Evolutionary conservation across 2,329 filamentous ascomycete species (phyloP).

Genomic region (Hypoxylon rubiginosum): DNA sequence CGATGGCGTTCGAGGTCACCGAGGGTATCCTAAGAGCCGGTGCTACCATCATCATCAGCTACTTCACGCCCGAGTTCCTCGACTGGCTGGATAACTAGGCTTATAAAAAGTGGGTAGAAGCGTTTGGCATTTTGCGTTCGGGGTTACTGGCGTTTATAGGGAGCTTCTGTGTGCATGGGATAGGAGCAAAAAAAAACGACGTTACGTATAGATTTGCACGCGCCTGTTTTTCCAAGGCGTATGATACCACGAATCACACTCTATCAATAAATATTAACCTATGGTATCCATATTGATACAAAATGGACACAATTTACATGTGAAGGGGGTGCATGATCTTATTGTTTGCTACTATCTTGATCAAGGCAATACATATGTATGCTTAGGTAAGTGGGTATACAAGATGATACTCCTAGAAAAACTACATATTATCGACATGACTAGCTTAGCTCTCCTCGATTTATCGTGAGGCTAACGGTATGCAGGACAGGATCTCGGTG

Average conservation of each 20-base stretch:
- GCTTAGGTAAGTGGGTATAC: background rate
- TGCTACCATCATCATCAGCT: conserved; percentile 92
- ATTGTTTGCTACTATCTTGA: background rate
- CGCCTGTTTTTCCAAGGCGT: conserved; percentile 5
- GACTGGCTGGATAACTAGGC: conserved; percentile 70
- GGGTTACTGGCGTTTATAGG: conserved; percentile 28
- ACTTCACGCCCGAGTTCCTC: conserved; percentile 88
- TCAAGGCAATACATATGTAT: background rate
- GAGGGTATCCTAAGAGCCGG: conserved; percentile 94
- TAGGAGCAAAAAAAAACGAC: conserved; percentile 24
- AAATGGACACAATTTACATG: background rate
- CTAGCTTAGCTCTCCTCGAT: background rate
- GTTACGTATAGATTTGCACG: conserved; percentile 30
- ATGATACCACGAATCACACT: conserved; percentile 10
- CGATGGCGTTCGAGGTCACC: conserved; percentile 94
- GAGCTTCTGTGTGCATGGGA: conserved; percentile 12
- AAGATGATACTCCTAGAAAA: no score
- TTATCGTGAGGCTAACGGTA: background rate
- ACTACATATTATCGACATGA: background rate
- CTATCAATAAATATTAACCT: background rate
- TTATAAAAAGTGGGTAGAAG: conserved; percentile 2
- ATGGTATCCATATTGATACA: conserved; percentile 8
- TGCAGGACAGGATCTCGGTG: background rate
- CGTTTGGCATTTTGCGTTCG: conserved; percentile 10
- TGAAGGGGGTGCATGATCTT: background rate